Base-by-base conservation (phyloP, 2,329 filamentous ascomycete species). In the Sporothrix brunneoviolacea region DNA sequence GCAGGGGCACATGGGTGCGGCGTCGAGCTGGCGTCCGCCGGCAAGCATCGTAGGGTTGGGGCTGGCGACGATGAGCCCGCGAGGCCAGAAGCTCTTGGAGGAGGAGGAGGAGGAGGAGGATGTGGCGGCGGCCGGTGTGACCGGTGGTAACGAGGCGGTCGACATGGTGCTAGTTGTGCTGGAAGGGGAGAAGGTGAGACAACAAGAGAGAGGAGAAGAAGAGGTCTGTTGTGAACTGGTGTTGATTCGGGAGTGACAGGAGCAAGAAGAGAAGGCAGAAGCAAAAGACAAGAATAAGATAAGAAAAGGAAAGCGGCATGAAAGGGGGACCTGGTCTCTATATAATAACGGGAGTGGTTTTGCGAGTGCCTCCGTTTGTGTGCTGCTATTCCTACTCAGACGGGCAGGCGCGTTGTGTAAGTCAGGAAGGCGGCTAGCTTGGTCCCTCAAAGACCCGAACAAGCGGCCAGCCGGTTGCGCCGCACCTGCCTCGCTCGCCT, bases 1-100 rank as follows among this genome's bases (percentile, higher is more conserved):
- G 50, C 55, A 56, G 4, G 55, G 55, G 22, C 55, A 56, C 55
- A 56, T 53, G 19, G 54, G 55, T 2, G 55, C 48, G 5, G 19
- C 28, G 3, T 55, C 48, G 35, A 38, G 22, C 37, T 53, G 54
- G 24, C 27, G 37, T 22, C 54, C 52, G n/a, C 40, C 41, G 16
- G 46, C 39, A 5, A 53, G 50, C 30, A 27, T 39, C 9, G 27
- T 32, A 16, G 54, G 54, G 41, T 56, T 33, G n/a, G 54, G 52
- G 28, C 47, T 51, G 13, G 40, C 40, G 13, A 48, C 22, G 21
- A 54, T 24, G 27, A 55, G 38, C 8, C 39, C 9, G 36, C 37
- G 21, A 8, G 49, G 38, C 50, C 50, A 50, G 43, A 48, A 48
- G 28, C 30, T 38, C 27, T 42, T 52, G 30, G 43, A 35, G 19